phyloP scores from a whole-genome alignment of 2,329 filamentous ascomycete species.

The Dryadomyces sulphureus region DNA sequence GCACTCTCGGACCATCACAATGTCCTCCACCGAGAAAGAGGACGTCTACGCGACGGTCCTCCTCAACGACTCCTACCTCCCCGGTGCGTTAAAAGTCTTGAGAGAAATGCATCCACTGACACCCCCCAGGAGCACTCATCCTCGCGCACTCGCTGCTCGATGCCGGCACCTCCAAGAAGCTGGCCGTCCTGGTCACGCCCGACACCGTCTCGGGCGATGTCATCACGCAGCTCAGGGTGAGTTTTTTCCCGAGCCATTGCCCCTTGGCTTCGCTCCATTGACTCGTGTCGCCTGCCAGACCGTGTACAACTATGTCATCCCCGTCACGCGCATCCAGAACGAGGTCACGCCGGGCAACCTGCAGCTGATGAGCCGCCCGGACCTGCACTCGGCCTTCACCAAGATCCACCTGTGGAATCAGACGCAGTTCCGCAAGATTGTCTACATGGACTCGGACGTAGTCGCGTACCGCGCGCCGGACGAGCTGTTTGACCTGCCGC shows the following conservation, averaged over 20 bases:
- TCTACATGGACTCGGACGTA: constrained; percentile 89
- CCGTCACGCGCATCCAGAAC: constrained; percentile 68
- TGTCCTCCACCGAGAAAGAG: constrained; percentile 26
- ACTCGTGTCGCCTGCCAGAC: constrained; percentile 29
- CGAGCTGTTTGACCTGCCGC: constrained; percentile 62
- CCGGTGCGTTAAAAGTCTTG: too few relatives aligned
- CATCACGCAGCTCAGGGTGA: constrained; percentile 63
- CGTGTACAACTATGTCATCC: constrained; percentile 78
- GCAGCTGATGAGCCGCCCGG: constrained; percentile 78
- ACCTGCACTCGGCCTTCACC: constrained; percentile 86
- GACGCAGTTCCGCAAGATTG: constrained; percentile 77
- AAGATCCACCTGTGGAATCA: constrained; percentile 93
- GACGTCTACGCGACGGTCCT: constrained; percentile 50
- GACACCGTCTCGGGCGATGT: constrained; percentile 65
- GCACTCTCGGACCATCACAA: constrained; percentile 11
- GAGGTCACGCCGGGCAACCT: constrained; percentile 60
- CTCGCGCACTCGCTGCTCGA: constrained; percentile 90
- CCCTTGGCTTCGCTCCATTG: not conserved
- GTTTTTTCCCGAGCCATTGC: constrained; percentile 10
- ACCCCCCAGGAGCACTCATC: constrained; percentile 65
- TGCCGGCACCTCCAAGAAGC: constrained; percentile 70
- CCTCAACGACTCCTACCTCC: constrained; percentile 81
- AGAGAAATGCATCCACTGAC: not conserved
- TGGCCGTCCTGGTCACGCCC: constrained; percentile 70
- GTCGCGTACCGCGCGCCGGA: constrained; percentile 84